Conservation (phyloP, 2,329 filamentous ascomycete species). For the Seiridium cupressi region DNA sequence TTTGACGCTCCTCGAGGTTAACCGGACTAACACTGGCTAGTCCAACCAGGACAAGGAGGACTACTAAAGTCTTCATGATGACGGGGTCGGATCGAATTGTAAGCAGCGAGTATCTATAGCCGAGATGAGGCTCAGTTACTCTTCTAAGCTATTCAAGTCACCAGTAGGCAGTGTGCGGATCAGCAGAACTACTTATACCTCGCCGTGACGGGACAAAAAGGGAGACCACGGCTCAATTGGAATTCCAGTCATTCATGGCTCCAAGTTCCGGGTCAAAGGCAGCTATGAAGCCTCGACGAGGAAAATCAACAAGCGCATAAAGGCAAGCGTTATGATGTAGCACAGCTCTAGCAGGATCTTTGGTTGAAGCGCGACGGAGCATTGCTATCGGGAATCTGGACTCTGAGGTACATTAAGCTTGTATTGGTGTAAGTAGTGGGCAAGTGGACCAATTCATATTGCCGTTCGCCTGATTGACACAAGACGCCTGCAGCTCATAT, state of each 20-base stretch:
- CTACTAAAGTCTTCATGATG: slow-evolving; percentile 14
- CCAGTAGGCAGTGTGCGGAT: not conserved
- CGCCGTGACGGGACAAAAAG: not conserved
- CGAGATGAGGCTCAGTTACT: not conserved
- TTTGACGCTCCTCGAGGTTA: slow-evolving; percentile 25
- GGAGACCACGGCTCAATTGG: not conserved
- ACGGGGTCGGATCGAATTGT: not conserved
- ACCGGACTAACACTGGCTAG: slow-evolving; percentile 13
- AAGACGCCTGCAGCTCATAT: not conserved
- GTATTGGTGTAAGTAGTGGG: not conserved
- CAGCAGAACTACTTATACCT: not conserved
- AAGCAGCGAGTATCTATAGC: not conserved
- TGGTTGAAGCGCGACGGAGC: not conserved
- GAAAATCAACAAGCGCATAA: not conserved
- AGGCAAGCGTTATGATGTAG: not conserved
- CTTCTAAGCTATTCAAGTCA: not conserved
- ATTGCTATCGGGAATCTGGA: not conserved
- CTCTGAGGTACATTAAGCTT: slow-evolving; percentile 4
- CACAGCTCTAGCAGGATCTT: not conserved
- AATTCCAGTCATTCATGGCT: not conserved
- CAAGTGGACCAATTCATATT: not conserved
- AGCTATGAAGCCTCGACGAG: not conserved
- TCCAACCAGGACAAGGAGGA: slow-evolving; percentile 13
- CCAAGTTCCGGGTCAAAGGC: not conserved
- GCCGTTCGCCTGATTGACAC: not conserved